Conservation (phyloP, 768 basidiomycete genomes). For the Phaffia tasmanica region DNA sequence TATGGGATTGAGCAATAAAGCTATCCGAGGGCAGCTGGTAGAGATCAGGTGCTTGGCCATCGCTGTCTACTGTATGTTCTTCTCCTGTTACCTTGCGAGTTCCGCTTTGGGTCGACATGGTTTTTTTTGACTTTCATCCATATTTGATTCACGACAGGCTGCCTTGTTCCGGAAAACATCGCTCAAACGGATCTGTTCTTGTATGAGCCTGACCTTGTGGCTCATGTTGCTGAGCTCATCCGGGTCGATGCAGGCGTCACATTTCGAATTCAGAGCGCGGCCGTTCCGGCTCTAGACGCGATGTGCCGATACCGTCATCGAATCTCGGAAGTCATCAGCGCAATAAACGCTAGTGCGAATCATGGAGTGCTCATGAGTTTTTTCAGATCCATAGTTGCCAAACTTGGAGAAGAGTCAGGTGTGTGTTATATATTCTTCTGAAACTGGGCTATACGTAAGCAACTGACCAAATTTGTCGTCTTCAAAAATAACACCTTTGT, state of each 20-base stretch:
- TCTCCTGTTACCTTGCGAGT: not conserved
- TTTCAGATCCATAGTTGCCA: slow-evolving; percentile 65
- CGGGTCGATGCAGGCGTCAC: slow-evolving; percentile 52
- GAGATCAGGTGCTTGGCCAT: slow-evolving; percentile 72
- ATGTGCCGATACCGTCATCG: slow-evolving; percentile 72
- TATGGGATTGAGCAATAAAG: slow-evolving; percentile 50
- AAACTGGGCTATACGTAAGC: not conserved
- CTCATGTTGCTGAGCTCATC: slow-evolving; percentile 77
- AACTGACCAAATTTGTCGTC: slow-evolving; percentile 1
- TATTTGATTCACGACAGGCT: slow-evolving; percentile 42
- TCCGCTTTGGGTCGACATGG: not conserved
- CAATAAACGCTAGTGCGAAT: slow-evolving; percentile 88
- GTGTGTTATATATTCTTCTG: slow-evolving; percentile 31
- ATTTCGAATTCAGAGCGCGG: slow-evolving; percentile 63
- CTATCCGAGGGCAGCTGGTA: slow-evolving; percentile 63
- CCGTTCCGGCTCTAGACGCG: slow-evolving; percentile 81
- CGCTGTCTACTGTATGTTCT: slow-evolving; percentile 54
- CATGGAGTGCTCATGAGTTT: slow-evolving; percentile 89
- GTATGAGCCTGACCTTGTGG: slow-evolving; percentile 85
- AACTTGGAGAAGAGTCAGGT: slow-evolving; percentile 44
- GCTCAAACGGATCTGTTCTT: slow-evolving; percentile 75
- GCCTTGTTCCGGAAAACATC: slow-evolving; percentile 63
- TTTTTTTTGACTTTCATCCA: not conserved
- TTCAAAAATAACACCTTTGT: not conserved
- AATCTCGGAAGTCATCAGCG: slow-evolving; percentile 72